These are phyloP conservation scores for Myxozyma neotropica DNA, from an alignment of 805 yeast species.

Conservation along the genomic window DNA sequence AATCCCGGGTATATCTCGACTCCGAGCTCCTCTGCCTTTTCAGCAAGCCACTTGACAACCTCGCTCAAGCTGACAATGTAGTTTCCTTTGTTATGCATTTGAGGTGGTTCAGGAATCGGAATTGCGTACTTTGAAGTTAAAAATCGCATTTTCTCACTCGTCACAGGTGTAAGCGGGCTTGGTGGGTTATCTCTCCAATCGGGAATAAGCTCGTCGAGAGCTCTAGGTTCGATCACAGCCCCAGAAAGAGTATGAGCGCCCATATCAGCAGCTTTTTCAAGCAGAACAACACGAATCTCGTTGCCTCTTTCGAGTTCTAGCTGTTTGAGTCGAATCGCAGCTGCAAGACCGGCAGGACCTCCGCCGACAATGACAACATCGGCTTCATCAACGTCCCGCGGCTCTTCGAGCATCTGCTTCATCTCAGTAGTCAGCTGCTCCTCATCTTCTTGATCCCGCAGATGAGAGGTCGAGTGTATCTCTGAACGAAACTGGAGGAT, in stretches of 20 bases:
- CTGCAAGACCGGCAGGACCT: conserved; percentile 95
- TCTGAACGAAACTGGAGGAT: background rate
- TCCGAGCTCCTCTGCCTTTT: conserved; percentile 88
- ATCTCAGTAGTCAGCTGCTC: conserved; percentile 17
- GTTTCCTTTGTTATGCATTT: conserved; percentile 79
- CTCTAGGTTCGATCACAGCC: conserved; percentile 89
- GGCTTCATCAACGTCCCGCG: conserved; percentile 77
- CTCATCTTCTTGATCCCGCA: background rate
- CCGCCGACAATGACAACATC: conserved; percentile 97
- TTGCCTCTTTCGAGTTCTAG: conserved; percentile 63
- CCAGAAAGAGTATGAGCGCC: conserved; percentile 94
- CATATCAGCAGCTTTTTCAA: conserved; percentile 91
- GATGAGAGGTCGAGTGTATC: background rate
- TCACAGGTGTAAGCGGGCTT: conserved; percentile 64
- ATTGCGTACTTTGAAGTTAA: conserved; percentile 62
- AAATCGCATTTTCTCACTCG: conserved; percentile 71
- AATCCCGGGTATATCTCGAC: conserved; percentile 93
- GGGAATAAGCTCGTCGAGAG: conserved; percentile 82
- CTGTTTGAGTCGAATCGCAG: conserved; percentile 89
- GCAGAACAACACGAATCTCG: conserved; percentile 78
- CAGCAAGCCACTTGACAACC: conserved; percentile 79
- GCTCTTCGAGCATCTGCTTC: conserved; percentile 16
- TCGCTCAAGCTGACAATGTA: conserved; percentile 81
- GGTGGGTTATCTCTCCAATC: conserved; percentile 49
- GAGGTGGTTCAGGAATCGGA: conserved; percentile 92